Conservation (phyloP, 345 rosid genomes). For the Rhizophora mangle region DNA sequence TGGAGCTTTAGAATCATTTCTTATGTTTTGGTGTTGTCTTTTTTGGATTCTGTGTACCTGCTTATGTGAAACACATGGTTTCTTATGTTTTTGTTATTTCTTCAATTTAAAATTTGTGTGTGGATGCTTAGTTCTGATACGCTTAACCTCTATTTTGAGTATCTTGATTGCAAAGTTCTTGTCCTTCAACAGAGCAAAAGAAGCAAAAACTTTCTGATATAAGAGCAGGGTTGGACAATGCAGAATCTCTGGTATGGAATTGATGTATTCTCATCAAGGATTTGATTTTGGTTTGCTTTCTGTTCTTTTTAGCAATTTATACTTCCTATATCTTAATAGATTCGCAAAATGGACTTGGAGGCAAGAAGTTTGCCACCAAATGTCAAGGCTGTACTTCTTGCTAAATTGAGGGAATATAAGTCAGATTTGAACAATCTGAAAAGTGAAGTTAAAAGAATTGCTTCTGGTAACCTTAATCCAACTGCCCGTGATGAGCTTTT, state of each 20-base stretch:
- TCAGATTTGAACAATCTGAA: slow-evolving; percentile 36
- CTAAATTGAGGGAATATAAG: slow-evolving; percentile 35
- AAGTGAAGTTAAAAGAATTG: slow-evolving; percentile 26
- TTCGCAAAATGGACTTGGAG: slow-evolving; percentile 36
- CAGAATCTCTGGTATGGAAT: slow-evolving; percentile 27
- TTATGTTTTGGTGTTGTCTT: background rate
- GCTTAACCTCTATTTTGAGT: background rate
- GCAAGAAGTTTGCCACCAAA: slow-evolving; percentile 36
- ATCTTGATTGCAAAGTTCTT: background rate
- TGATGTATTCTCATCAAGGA: background rate
- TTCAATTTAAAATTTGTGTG: background rate
- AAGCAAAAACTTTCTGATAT: slow-evolving; percentile 31
- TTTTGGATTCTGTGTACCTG: background rate
- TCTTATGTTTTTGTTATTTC: background rate
- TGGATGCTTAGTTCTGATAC: background rate
- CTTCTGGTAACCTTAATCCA: slow-evolving; percentile 20
- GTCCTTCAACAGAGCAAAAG: slow-evolving; percentile 25
- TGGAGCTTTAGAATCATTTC: background rate
- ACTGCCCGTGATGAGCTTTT: slow-evolving; percentile 29
- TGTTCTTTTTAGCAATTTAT: background rate
- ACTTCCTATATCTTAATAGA: slow-evolving; percentile 7
- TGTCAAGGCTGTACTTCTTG: slow-evolving; percentile 31
- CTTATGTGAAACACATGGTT: background rate
- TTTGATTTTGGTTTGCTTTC: background rate
- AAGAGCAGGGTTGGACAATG: slow-evolving; percentile 28